A percentile compares a stretch with the other conserved stretches of the same genome.
These are phyloP conservation scores for Musa acuminata DNA, from an alignment of 176 grass and related monocot genomes.

Conservation along the genomic window DNA sequence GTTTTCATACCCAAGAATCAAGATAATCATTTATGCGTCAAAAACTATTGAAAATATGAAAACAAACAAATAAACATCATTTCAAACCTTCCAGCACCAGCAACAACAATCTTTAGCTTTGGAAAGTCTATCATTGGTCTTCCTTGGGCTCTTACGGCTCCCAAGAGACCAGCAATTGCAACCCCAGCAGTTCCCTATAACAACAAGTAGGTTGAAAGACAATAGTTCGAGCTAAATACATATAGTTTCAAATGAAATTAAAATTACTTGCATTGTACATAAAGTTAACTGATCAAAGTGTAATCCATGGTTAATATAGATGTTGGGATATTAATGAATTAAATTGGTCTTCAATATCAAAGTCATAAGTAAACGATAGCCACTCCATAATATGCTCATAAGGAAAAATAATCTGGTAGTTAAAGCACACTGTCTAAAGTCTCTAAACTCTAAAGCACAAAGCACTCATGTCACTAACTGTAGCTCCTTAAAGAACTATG, in stretches of 20 bases:
- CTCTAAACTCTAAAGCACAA: no score
- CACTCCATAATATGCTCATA: no score
- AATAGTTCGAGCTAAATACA: neutral
- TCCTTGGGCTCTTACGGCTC: constrained; percentile 95
- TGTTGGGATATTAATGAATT: no score
- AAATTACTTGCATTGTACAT: neutral
- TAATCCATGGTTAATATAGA: no score
- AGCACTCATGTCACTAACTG: no score
- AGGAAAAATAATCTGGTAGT: no score
- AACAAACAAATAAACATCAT: neutral
- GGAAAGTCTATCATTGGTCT: constrained; percentile 94
- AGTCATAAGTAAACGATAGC: no score
- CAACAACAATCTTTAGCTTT: constrained; percentile 98
- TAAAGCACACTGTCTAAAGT: no score
- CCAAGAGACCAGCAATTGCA: constrained; percentile 95
- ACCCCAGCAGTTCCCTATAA: constrained; percentile 88
- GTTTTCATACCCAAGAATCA: no score
- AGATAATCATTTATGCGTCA: neutral
- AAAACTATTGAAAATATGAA: neutral
- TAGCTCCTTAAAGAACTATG: no score
- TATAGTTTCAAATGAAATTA: neutral
- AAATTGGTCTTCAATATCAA: no score
- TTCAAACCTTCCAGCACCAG: constrained; percentile 83
- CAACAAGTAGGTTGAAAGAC: neutral
- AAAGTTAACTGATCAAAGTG: neutral